A percentile compares a stretch with the other conserved stretches of the same genome.
phyloP scores from a whole-genome alignment of 371 early-diverging fungal species.

The Lichtheimia ramosa region DNA sequence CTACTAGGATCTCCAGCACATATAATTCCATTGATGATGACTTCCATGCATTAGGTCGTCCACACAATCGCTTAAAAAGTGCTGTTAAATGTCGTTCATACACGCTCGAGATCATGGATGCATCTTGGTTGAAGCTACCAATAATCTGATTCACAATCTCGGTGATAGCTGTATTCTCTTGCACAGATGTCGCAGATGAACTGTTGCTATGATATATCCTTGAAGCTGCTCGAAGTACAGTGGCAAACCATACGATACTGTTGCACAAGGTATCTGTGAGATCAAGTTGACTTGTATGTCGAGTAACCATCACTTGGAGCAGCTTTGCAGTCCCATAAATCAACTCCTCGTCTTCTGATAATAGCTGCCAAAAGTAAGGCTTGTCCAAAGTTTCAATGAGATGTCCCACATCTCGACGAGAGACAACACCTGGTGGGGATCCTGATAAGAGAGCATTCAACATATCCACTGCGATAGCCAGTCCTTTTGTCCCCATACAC shows the following conservation, averaged over 20 bases:
- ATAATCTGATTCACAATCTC: neutral
- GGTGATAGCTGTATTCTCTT: neutral
- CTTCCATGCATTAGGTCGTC: neutral
- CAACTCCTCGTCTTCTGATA: neutral
- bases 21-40: neutral
- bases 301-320: neutral
- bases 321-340: neutral
- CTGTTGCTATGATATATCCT: neutral
- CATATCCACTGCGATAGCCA: neutral
- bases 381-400: neutral
- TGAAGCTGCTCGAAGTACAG: neutral
- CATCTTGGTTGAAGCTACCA: neutral
- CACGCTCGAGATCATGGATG: neutral
- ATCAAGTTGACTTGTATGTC: neutral
- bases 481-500: constrained; percentile 1
- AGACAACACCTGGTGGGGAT: neutral
- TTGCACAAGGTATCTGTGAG: neutral
- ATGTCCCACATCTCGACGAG: neutral
- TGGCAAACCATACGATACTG: neutral
- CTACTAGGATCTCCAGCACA: neutral
- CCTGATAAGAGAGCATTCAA: neutral
- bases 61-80: neutral
- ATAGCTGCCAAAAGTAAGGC: neutral
- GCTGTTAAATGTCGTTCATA: neutral
- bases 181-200: neutral